Percentiles rank a stretch among this genome's conserved stretches.
phyloP scores from a whole-genome alignment of 2,329 filamentous ascomycete genomes.

The Penicillium verrucosum region DNA sequence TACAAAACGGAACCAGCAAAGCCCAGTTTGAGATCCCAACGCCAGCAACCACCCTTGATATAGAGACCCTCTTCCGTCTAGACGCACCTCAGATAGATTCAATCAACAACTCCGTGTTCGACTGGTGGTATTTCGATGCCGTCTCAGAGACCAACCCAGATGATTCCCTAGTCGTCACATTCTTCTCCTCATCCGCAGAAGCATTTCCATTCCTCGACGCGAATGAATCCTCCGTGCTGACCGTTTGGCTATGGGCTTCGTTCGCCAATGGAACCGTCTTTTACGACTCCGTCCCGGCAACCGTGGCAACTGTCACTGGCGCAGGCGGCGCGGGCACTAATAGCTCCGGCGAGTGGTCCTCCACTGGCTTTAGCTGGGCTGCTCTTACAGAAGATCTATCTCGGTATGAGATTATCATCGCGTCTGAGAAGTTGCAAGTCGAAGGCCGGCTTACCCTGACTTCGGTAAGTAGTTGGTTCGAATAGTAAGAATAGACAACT shows the following conservation, averaged over 20 bases:
- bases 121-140: slow-evolving; percentile 45
- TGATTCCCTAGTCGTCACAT: slow-evolving; percentile 31
- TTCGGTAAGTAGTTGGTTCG: slow-evolving; percentile 7
- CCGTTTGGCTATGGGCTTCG: slow-evolving; percentile 26
- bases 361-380: slow-evolving; percentile 15
- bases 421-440: slow-evolving; percentile 12
- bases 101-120: slow-evolving; percentile 32
- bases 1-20: slow-evolving; percentile 8
- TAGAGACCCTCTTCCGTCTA: slow-evolving; percentile 13
- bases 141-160: slow-evolving; percentile 27
- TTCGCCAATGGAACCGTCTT: slow-evolving; percentile 27
- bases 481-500: not conserved
- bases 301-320: slow-evolving; percentile 9
- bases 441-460: slow-evolving; percentile 12
- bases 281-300: slow-evolving; percentile 14
- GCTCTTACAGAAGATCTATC: slow-evolving; percentile 3
- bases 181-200: slow-evolving; percentile 28
- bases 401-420: slow-evolving; percentile 13
- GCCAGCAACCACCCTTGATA: not conserved
- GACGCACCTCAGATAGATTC: slow-evolving; percentile 27
- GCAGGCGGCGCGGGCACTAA: not conserved
- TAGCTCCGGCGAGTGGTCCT: slow-evolving; percentile 9
- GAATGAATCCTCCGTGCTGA: slow-evolving; percentile 17
- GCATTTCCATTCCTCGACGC: slow-evolving; percentile 39
- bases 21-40: slow-evolving; percentile 14